Percentiles rank a stretch among this genome's conserved stretches.
These are phyloP conservation scores for Asterophora lycoperdoides DNA, from an alignment of 768 basidiomycete genomes.

Conservation along the genomic window DNA sequence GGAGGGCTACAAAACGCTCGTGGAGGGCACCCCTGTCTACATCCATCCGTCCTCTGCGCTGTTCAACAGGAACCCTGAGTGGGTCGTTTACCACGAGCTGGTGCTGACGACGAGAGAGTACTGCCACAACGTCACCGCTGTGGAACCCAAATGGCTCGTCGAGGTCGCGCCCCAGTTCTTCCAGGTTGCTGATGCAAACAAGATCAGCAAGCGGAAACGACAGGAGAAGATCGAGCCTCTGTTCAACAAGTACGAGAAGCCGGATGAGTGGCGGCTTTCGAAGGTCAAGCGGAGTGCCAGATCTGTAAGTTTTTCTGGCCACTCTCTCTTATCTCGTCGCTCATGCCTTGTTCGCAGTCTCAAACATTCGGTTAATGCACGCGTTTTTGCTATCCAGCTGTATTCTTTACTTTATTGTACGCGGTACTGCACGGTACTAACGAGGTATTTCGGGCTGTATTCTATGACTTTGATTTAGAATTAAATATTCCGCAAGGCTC, in stretches of 20 bases:
- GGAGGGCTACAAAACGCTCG: conserved; percentile 97
- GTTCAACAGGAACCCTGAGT: conserved; percentile 96
- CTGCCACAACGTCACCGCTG: conserved; percentile 87
- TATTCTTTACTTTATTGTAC: conserved; percentile 12
- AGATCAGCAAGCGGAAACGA: conserved; percentile 94
- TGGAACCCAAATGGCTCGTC: conserved; percentile 98
- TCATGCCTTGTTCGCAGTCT: conserved; percentile 43
- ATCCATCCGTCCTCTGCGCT: conserved; percentile 96
- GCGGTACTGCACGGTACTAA: conserved; percentile 3
- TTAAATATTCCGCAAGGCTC: background rate
- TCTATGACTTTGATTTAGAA: background rate
- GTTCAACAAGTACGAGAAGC: conserved; percentile 93
- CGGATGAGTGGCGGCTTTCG: conserved; percentile 91
- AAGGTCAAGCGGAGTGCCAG: conserved; percentile 90
- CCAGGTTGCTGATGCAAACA: conserved; percentile 96
- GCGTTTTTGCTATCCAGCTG: conserved; percentile 10
- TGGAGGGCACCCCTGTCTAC: conserved; percentile 98
- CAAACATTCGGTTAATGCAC: conserved; percentile 79
- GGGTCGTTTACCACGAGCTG: conserved; percentile 94
- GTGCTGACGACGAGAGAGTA: conserved; percentile 96
- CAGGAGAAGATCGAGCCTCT: conserved; percentile 97
- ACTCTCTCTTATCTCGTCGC: conserved; percentile 13
- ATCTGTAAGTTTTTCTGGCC: conserved; percentile 44
- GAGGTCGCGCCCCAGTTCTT: conserved; percentile 99
- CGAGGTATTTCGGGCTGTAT: background rate